These are phyloP conservation scores for Spergularia marina DNA, from an alignment of 148 eudicot genomes.

Conservation along the genomic window DNA sequence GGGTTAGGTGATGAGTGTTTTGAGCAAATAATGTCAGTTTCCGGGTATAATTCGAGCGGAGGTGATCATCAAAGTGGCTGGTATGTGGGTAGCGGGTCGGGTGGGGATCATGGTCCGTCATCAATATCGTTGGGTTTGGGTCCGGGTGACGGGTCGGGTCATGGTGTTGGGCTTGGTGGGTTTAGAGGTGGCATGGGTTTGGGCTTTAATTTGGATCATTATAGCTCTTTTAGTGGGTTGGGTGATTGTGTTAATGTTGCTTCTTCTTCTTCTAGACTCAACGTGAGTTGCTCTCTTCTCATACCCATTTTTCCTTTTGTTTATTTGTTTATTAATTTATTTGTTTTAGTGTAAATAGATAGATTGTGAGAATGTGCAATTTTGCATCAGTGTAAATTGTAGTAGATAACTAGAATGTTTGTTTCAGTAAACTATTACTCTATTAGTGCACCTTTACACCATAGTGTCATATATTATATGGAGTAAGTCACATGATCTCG, in stretches of 20 bases:
- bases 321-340: background rate
- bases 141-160: conserved; percentile 38
- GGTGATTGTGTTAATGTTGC: conserved; percentile 26
- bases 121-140: conserved; percentile 35
- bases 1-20: conserved; percentile 48
- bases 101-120: conserved; percentile 24
- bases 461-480: no score
- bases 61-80: conserved; percentile 20
- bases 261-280: conserved; percentile 41
- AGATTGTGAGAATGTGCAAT: background rate
- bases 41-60: conserved; percentile 27
- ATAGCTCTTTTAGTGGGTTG: conserved; percentile 18
- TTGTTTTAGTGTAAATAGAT: conserved; percentile 8
- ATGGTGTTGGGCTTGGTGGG: conserved; percentile 40
- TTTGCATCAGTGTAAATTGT: background rate
- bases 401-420: background rate
- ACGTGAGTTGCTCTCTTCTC: conserved; percentile 29
- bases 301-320: background rate
- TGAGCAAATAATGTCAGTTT: conserved; percentile 43
- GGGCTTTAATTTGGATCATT: conserved; percentile 50
- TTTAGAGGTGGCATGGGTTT: conserved; percentile 35
- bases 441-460: no score
- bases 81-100: conserved; percentile 24
- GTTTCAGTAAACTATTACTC: no score
- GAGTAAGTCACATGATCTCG: no score